Conservation (phyloP, 257 asterid genomes). For the Jasminum sambac region DNA sequence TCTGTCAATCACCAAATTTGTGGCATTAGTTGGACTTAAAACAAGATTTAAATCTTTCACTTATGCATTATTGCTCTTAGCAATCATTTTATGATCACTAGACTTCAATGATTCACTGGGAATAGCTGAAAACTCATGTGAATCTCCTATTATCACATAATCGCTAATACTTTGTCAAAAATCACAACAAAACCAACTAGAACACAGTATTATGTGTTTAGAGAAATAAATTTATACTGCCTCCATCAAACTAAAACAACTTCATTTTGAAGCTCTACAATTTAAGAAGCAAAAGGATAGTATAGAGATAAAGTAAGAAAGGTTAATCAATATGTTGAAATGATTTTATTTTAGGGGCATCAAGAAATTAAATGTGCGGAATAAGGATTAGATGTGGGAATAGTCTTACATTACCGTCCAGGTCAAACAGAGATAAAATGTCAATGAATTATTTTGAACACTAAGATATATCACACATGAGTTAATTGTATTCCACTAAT, state of each 20-base stretch:
- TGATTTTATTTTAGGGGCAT: background rate
- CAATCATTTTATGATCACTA: background rate
- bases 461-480: background rate
- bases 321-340: background rate
- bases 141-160: background rate
- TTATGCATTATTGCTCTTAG: background rate
- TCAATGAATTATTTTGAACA: background rate
- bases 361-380: background rate
- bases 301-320: background rate
- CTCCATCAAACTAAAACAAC: background rate
- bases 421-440: background rate
- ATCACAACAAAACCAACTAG: background rate
- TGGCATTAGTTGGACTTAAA: background rate
- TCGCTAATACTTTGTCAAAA: background rate
- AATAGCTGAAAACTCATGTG: background rate
- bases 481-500: background rate
- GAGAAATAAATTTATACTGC: background rate
- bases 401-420: background rate
- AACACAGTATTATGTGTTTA: background rate
- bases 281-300: background rate
- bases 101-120: background rate
- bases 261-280: background rate
- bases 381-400: background rate
- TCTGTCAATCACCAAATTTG: background rate
- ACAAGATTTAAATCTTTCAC: background rate